These are phyloP conservation scores for Pleurotus ostreatus DNA, from an alignment of 768 basidiomycete species.

Conservation along the genomic window DNA sequence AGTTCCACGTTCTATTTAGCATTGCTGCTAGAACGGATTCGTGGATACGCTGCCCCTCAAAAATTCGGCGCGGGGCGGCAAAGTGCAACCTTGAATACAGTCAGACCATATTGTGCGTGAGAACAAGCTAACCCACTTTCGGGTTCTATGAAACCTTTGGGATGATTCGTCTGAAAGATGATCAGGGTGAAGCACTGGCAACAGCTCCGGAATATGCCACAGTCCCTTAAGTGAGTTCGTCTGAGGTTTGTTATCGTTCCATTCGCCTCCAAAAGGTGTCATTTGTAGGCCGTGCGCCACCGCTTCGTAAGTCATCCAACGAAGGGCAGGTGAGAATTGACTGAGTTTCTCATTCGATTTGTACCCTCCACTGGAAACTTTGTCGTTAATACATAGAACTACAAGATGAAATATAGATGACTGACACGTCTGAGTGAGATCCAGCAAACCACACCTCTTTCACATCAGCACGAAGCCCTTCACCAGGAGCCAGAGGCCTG, in stretches of 20 bases:
- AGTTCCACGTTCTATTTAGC: not conserved
- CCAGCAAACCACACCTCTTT: conserved; percentile 30
- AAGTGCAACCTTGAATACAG: not conserved
- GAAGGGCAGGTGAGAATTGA: not conserved
- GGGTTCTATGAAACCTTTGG: not conserved
- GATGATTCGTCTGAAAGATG: not conserved
- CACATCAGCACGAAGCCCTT: conserved; percentile 5
- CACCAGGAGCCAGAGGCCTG: no score
- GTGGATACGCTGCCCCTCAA: conserved; percentile 8
- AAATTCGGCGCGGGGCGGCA: not conserved
- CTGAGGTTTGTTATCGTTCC: not conserved
- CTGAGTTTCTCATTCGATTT: not conserved
- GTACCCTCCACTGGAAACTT: conserved; percentile 4
- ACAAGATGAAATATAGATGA: not conserved
- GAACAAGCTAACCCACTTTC: not conserved
- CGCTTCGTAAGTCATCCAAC: conserved; percentile 16
- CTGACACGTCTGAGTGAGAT: conserved; percentile 28
- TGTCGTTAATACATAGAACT: not conserved
- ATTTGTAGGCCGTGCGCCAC: conserved; percentile 11
- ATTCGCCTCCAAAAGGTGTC: not conserved
- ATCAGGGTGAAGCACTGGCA: not conserved
- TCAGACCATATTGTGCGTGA: no score
- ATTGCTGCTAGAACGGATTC: conserved; percentile 6
- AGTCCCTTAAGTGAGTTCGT: not conserved
- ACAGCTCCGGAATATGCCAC: not conserved